A percentile compares a stretch with the other conserved stretches of the same genome.
Conservation (phyloP, 352 stramenopile genomes). For the Pythium folliculosum region DNA sequence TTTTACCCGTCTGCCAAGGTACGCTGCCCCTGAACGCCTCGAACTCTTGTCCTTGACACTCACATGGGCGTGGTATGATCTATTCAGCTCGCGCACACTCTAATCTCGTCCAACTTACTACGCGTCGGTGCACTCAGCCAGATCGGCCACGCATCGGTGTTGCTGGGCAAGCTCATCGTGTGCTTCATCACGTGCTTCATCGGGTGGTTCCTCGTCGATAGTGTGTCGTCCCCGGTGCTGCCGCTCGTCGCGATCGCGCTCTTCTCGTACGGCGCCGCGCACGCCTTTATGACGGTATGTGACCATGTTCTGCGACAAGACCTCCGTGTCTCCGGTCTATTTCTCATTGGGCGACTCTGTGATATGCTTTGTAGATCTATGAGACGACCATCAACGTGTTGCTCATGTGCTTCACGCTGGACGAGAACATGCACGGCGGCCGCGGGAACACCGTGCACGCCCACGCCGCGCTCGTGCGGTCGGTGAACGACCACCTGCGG, state of each 20-base stretch:
- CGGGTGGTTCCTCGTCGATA: slow-evolving; percentile 70
- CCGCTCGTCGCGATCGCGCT: slow-evolving; percentile 64
- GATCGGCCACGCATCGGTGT: slow-evolving; percentile 67
- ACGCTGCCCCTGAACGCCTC: not conserved
- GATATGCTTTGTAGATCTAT: slow-evolving; percentile 55
- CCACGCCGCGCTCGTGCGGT: slow-evolving; percentile 63
- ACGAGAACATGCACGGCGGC: slow-evolving; percentile 81
- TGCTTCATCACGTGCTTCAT: slow-evolving; percentile 69
- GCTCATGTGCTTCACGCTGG: slow-evolving; percentile 84
- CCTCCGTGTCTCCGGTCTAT: no score
- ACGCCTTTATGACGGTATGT: slow-evolving; percentile 80
- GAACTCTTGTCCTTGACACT: not conserved
- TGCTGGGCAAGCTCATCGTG: slow-evolving; percentile 78
- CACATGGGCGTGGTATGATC: not conserved
- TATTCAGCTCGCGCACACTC: slow-evolving; percentile 54
- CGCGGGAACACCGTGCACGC: slow-evolving; percentile 69
- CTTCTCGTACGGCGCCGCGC: slow-evolving; percentile 77
- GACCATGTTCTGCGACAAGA: not conserved
- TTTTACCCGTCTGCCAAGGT: slow-evolving; percentile 82
- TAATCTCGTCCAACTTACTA: slow-evolving; percentile 74
- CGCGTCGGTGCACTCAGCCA: slow-evolving; percentile 64
- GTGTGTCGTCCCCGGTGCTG: slow-evolving; percentile 66
- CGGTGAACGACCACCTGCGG: slow-evolving; percentile 79
- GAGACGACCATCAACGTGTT: slow-evolving; percentile 87
- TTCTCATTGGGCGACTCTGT: no score